Base-by-base conservation (phyloP, 306 rosid species). In the Vigna angularis region DNA sequence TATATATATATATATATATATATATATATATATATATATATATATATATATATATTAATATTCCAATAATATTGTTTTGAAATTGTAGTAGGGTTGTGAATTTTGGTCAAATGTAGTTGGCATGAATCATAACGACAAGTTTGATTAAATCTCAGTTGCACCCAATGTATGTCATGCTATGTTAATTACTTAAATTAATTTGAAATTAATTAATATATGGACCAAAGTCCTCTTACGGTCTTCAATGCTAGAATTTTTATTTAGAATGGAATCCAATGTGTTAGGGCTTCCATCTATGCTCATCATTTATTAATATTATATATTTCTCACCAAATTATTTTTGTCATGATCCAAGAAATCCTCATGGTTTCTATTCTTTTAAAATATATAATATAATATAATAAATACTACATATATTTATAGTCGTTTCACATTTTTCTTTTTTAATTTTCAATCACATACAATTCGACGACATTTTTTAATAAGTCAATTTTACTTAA, bases 71-170 rank as follows among this genome's bases (percentile, higher is more conserved):
- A 55, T 57, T 16, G 17, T 72, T 11, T 79, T 77, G 67, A 69
- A 47, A 18, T 74, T 75, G 17, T 9, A n/a, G 63, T 17, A 67
- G 32, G 24, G 55, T 52, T 65, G 9, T 56, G 67, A 77, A 18
- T 78, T 85, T 42, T 63, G 30, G 86, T 85, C 83, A 82, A 81
- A 64, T 36, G 76, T 63, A 78, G 84, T 85, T 53, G 86, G 82
- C 81, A 68, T 78, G 51, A 73, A 74, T 70, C 82, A 58, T 74
- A 77, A 62, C 83, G 64, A 74, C 76, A 85, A 78, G 32, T 80
- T 81, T 85, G 81, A 77, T 81, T 81, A 78, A 64, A 84, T 75
- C 79, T 75, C 68, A 79, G 72, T 75, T 70, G 59, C 79, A 55
- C 50, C 78, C 82, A 61, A 79, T 69, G 75, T 61, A 53, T 32